Evolutionary conservation across 805 yeast genomes (phyloP).

Genomic region (Candida montana): DNA sequence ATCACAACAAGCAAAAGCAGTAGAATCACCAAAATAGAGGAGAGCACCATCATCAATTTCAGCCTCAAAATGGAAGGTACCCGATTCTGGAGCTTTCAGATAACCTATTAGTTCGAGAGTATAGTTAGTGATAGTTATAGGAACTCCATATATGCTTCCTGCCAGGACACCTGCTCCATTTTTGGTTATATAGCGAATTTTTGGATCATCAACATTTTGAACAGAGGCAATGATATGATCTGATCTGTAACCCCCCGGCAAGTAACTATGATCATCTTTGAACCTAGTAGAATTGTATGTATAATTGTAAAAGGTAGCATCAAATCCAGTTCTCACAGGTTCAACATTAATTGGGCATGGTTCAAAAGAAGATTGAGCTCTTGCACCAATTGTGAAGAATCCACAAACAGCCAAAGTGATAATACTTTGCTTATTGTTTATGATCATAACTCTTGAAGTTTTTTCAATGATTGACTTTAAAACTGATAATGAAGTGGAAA

Average conservation of each 20-base stretch:
- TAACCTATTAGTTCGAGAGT: neutral
- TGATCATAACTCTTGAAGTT: too few species aligned
- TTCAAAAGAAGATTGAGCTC: too few species aligned
- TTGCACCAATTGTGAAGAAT: too few species aligned
- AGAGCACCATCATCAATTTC: neutral
- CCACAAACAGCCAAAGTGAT: too few species aligned
- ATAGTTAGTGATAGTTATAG: neutral
- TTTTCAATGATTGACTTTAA: too few species aligned
- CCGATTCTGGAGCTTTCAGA: neutral
- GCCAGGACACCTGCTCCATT: neutral
- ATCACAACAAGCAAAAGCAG: slow-evolving; percentile 1
- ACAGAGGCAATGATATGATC: neutral
- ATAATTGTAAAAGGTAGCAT: neutral
- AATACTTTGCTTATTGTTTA: too few species aligned
- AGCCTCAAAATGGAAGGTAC: neutral
- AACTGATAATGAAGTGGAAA: too few species aligned
- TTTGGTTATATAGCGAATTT: neutral
- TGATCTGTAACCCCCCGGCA: neutral
- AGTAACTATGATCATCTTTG: neutral
- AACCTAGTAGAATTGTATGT: neutral
- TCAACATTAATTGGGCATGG: too few species aligned
- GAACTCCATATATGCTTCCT: neutral
- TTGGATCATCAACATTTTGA: neutral
- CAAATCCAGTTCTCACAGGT: neutral
- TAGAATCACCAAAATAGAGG: neutral